These are phyloP conservation scores for Podaxis sp. DNA, from an alignment of 768 basidiomycete genomes.

Conservation along the genomic window DNA sequence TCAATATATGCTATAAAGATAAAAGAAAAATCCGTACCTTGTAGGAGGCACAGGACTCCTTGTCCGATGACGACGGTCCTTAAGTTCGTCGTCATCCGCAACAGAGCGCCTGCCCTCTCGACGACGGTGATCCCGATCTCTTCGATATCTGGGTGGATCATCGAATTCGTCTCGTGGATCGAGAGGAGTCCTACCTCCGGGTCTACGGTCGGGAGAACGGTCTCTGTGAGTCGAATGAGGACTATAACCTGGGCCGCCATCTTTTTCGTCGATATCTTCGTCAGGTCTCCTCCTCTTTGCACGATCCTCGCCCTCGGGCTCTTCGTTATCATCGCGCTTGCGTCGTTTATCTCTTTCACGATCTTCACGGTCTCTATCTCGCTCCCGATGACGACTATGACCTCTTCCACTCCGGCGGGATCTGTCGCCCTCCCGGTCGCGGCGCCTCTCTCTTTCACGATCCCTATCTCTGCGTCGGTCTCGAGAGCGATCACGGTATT, in stretches of 20 bases:
- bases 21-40: conserved; percentile 31
- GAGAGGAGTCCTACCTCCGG: conserved; percentile 40
- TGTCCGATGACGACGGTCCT: conserved; percentile 28
- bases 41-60: conserved; percentile 40
- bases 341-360: conserved; percentile 46
- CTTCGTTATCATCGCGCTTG: conserved; percentile 35
- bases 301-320: conserved; percentile 37
- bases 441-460: conserved; percentile 44
- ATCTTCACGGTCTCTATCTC: conserved; percentile 51
- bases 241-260: conserved; percentile 42
- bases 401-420: conserved; percentile 44
- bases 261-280: conserved; percentile 41
- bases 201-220: conserved; percentile 48
- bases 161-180: conserved; percentile 63
- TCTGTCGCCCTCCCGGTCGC: conserved; percentile 48
- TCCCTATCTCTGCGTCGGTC: conserved; percentile 48
- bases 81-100: conserved; percentile 36
- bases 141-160: conserved; percentile 42
- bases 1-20: background rate
- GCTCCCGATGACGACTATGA: conserved; percentile 44
- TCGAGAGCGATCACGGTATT: conserved; percentile 54
- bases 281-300: conserved; percentile 64
- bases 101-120: conserved; percentile 35
- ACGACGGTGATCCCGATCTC: conserved; percentile 26
- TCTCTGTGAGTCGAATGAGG: conserved; percentile 43